Base-by-base conservation (phyloP, 2,329 filamentous ascomycete species). In the Delphinella strobiligena region DNA sequence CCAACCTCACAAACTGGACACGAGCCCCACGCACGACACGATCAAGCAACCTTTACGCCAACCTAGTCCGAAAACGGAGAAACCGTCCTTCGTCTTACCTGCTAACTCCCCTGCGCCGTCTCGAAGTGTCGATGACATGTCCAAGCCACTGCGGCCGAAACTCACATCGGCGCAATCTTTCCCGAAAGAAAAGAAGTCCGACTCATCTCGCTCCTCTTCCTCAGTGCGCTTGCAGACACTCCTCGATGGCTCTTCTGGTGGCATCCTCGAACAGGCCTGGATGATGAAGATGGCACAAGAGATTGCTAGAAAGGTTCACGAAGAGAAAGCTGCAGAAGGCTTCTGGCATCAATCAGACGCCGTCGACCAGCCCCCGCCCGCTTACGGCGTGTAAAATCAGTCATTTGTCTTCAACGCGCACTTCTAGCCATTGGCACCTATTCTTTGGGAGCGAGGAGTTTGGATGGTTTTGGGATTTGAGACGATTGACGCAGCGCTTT, bases 271-370 rank as follows among this genome's bases (percentile, higher is more conserved):
- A 56, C 80, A 86, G 58, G 84, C 83, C 2, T 91, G 84, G 82
- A 82, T 91, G 62, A 78, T 81, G 66, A 91, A 94, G 66, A 91
- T 98, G 75, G 88, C 89, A 4, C 80, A 80, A 47, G 91, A 96
- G 60, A 89, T 96, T 51, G 86, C 87, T 27, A 71, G 79, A 37
- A 81, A 85, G 41, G 86, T 93, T 48, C 84, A 89, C 49, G 84
- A 94, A 50, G 84, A 94, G 62, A 91, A 94, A 62, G 62, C 58
- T 5, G 52, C 54, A 31, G 49, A 54, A 17, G 39, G 41, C 16
- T 36, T 46, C 18, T 48, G 46, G 46, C 39, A 45, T n/a, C 45
- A 45, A 18, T 32, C 45, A 14, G 37, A 43, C 12, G 46, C 44
- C 18, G 45, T 40, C 14, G 49, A 46, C 5, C 54, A 53, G 14